Base-by-base conservation (phyloP, 768 basidiomycete genomes). In the Mycena indigotica region DNA sequence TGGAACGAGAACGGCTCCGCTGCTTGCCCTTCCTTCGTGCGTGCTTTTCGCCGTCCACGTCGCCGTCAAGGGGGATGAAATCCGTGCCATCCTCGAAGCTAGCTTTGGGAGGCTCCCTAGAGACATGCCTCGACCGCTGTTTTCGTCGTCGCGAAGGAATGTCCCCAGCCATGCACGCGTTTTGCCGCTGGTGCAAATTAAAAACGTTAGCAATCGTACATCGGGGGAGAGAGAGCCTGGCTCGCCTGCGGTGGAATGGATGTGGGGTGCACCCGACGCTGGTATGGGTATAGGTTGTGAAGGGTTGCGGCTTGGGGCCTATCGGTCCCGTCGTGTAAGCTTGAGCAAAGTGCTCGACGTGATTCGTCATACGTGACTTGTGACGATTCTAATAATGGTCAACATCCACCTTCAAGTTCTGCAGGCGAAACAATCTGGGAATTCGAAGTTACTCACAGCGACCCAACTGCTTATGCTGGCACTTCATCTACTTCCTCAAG, bases 71-170 rank as follows among this genome's bases (percentile, higher is more conserved):
- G 21, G 24, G 17, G 24, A 54, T 54, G 40, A 54, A 54, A 26
- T 54, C 53, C 12, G 40, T 45, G 12, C 53, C 53, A 28, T 54
- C 53, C 4, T 44, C 53, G 41, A 54, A 54, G 24, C n/a, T 21
- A 23, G 15, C 41, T 23, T 26, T 48, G 46, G 21, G 13, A 6
- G 21, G 15, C 15, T 13, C 8, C 15, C 28, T 48, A 26, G 15
- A 6, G 46, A 12, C 13, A 10, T 23, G 46, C 6, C 28, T 48
- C 12, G 12, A 8, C 13, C 21, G 46, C 25, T 6, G 46, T 25
- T 24, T 24, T 6, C 46, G 46, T 4, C 46, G 46, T 8, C 46
- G 12, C 15, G 46, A 48, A 21, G 46, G 46, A 21, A 48, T 48
- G 46, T 48, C 46, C 24, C 24, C 19, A 26, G 46, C 25, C 46